Evolutionary conservation across 805 yeast species (phyloP).

Genomic region (Pichia heedii): DNA sequence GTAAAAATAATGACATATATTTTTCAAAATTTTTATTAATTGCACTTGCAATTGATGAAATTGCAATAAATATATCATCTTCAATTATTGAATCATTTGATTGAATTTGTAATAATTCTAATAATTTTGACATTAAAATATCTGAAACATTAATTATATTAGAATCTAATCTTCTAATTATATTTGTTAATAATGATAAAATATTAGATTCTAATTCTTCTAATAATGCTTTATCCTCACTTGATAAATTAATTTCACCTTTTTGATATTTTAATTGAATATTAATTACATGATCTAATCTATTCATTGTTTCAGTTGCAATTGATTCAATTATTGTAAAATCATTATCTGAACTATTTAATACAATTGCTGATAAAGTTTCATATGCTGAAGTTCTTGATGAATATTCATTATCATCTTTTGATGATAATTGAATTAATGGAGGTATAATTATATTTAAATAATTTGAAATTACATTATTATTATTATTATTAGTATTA

Average conservation of each 20-base stretch:
- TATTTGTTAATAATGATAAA: conserved; percentile 68
- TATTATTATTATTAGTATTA: too few species aligned
- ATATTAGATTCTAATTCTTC: conserved; percentile 85
- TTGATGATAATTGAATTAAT: conserved; percentile 58
- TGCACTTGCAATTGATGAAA: conserved; percentile 82
- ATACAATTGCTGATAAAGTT: conserved; percentile 76
- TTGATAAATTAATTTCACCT: conserved; percentile 20
- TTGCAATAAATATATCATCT: conserved; percentile 89
- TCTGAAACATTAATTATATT: conserved; percentile 67
- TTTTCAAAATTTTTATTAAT: conserved; percentile 60
- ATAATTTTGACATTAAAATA: conserved; percentile 72
- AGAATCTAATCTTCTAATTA: conserved; percentile 70
- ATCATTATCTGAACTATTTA: conserved; percentile 62
- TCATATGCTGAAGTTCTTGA: conserved; percentile 96
- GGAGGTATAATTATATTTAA: conserved; percentile 63
- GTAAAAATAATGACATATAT: conserved; percentile 76
- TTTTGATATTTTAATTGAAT: conserved; percentile 40
- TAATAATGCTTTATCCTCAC: conserved; percentile 68
- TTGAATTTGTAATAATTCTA: conserved; percentile 55
- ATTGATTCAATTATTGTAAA: conserved; percentile 60
- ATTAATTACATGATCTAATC: conserved; percentile 62
- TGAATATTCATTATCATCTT: conserved; percentile 74
- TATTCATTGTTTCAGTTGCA: conserved; percentile 63
- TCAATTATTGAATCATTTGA: conserved; percentile 64
- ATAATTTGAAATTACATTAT: conserved; percentile 61